Conservation (phyloP, 1,284 basidiomycete genomes). For the Lentinus polychrous region DNA sequence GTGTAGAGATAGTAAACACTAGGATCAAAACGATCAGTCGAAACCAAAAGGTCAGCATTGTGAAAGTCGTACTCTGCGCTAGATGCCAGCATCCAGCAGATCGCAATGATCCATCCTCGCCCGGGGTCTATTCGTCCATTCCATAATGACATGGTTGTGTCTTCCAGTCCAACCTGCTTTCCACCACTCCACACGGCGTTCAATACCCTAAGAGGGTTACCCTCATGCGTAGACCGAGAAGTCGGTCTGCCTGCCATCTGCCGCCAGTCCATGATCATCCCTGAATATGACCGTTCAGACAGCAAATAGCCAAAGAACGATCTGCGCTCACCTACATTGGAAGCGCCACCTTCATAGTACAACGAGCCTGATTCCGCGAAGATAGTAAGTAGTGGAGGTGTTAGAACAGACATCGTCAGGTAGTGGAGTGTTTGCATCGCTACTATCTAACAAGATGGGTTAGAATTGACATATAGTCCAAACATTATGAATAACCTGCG, state of each 20-base stretch:
- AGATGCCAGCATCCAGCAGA: constrained; percentile 77
- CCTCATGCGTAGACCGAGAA: constrained; percentile 53
- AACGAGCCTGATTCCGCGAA: constrained; percentile 75
- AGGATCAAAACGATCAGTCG: constrained; percentile 11
- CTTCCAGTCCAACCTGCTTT: constrained; percentile 55
- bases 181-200: constrained; percentile 74
- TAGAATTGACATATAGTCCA: neutral
- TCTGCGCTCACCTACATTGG: constrained; percentile 61
- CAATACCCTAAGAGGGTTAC: constrained; percentile 57
- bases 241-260: constrained; percentile 85
- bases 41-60: constrained; percentile 8
- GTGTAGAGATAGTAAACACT: constrained; percentile 87
- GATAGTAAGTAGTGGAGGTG: constrained; percentile 73
- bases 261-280: constrained; percentile 96
- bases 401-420: constrained; percentile 74
- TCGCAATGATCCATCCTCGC: constrained; percentile 83
- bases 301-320: neutral
- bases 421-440: constrained; percentile 92
- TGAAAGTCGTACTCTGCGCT: constrained; percentile 66
- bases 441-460: constrained; percentile 58
- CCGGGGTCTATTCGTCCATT: constrained; percentile 62
- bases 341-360: constrained; percentile 79
- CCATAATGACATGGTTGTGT: constrained; percentile 44
- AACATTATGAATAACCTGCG: constrained; percentile 41
- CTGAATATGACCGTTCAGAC: constrained; percentile 26